Evolutionary conservation across 1,139 yeast species (phyloP).

Genomic region (Eremothecium gossypii): DNA sequence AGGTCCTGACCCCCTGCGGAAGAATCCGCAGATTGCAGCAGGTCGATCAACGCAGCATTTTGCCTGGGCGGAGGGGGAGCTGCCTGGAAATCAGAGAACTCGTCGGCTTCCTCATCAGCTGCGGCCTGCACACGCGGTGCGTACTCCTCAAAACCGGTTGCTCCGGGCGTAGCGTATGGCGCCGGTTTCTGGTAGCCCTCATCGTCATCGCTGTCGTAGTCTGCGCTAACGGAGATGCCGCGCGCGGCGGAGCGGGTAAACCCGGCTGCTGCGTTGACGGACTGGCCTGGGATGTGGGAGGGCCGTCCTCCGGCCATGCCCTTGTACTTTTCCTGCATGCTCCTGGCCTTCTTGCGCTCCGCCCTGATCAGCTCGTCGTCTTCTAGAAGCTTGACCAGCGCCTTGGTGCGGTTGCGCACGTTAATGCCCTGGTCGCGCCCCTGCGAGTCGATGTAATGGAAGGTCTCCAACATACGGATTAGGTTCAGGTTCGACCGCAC

Average conservation of each 20-base stretch:
- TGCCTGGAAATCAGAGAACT: constrained; percentile 89
- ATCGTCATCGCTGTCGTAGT: constrained; percentile 43
- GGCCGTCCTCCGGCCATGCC: constrained; percentile 57
- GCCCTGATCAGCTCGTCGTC: constrained; percentile 71
- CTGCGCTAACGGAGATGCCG: constrained; percentile 35
- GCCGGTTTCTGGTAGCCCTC: constrained; percentile 35
- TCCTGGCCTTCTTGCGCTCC: constrained; percentile 84
- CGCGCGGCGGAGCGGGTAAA: constrained; percentile 19
- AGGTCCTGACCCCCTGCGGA: no score
- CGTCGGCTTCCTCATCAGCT: constrained; percentile 66
- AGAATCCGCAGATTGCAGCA: constrained; percentile 12
- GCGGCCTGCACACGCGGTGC: constrained; percentile 17
- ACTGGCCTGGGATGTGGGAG: constrained; percentile 13
- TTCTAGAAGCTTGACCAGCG: constrained; percentile 56
- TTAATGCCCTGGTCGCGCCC: constrained; percentile 96
- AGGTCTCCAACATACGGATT: constrained; percentile 81
- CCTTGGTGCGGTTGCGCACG: constrained; percentile 84
- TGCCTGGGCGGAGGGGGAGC: constrained; percentile 39
- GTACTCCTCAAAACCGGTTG: constrained; percentile 8
- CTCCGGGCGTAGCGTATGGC: constrained; percentile 8
- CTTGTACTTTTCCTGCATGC: constrained; percentile 69
- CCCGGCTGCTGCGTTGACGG: constrained; percentile 24
- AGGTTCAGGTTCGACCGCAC: constrained; percentile 76
- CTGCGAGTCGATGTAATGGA: constrained; percentile 88
- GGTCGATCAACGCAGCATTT: constrained; percentile 13